Conservation (phyloP, 1,284 basidiomycete genomes). For the Taiwanofungus camphoratus region DNA sequence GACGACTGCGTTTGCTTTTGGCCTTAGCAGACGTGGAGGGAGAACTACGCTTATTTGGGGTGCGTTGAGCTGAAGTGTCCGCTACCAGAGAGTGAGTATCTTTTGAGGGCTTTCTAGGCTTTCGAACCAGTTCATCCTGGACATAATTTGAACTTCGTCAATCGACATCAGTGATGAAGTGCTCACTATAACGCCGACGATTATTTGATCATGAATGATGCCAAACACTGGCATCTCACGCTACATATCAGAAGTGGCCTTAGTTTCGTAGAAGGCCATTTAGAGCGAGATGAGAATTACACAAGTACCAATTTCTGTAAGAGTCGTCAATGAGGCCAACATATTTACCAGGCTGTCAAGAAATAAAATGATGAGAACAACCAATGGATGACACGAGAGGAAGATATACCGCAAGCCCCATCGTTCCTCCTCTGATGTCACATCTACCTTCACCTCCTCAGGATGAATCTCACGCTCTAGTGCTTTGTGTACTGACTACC, state of each 20-base stretch:
- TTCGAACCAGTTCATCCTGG: conserved; percentile 48
- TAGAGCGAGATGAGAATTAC: conserved; percentile 25
- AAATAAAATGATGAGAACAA: background rate
- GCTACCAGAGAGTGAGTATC: background rate
- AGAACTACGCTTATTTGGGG: conserved; percentile 14
- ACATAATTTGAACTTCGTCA: background rate
- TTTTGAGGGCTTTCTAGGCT: conserved; percentile 17
- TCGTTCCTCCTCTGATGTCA: conserved; percentile 54
- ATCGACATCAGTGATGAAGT: background rate
- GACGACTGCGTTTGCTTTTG: conserved; percentile 22
- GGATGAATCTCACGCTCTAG: conserved; percentile 74
- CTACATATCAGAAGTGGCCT: conserved; percentile 27
- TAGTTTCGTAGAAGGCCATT: background rate
- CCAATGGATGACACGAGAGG: background rate
- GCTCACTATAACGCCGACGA: conserved; percentile 64
- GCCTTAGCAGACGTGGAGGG: conserved; percentile 20
- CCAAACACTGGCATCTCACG: conserved; percentile 75
- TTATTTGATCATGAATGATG: conserved; percentile 47
- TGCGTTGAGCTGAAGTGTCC: conserved; percentile 4
- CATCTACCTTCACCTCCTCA: conserved; percentile 46
- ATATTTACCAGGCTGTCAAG: conserved; percentile 54
- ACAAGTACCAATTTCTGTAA: conserved; percentile 43
- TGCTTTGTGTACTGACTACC: conserved; percentile 67
- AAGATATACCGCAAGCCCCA: conserved; percentile 59
- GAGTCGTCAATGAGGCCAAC: conserved; percentile 46